phyloP scores from a whole-genome alignment of 371 early-diverging fungal genomes.

The Nematocida parisii region DNA sequence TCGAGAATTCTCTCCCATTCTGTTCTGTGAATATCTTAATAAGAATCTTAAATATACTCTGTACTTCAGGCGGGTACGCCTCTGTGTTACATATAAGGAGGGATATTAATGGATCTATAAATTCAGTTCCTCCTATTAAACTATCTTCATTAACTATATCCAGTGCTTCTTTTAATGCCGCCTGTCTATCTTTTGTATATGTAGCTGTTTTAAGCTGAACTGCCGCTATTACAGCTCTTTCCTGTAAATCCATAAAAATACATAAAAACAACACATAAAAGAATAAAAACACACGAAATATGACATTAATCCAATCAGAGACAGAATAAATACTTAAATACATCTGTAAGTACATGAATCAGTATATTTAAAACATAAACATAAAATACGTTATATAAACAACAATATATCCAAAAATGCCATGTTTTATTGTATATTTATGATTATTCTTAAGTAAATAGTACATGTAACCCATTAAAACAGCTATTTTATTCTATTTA shows the following conservation, averaged over 20 bases:
- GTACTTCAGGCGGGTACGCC: not conserved
- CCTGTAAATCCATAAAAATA: slow-evolving; percentile 55
- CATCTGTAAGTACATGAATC: too few relatives aligned
- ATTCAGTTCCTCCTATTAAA: slow-evolving; percentile 47
- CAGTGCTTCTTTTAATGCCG: slow-evolving; percentile 41
- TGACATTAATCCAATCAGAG: too few relatives aligned
- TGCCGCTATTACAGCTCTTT: slow-evolving; percentile 37
- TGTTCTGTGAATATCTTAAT: slow-evolving; percentile 26
- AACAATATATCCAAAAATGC: too few relatives aligned
- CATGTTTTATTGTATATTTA: too few relatives aligned
- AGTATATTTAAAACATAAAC: too few relatives aligned
- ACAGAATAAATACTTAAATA: too few relatives aligned
- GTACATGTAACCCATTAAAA: too few relatives aligned
- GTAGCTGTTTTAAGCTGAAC: slow-evolving; percentile 44
- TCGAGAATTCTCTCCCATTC: slow-evolving; percentile 49
- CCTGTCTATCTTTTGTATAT: slow-evolving; percentile 37
- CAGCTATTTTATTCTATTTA: too few relatives aligned
- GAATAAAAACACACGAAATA: not conserved
- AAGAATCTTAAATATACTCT: slow-evolving; percentile 1
- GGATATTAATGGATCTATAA: slow-evolving; percentile 16
- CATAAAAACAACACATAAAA: not conserved
- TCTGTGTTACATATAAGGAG: not conserved
- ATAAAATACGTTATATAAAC: too few relatives aligned
- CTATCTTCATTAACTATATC: slow-evolving; percentile 32
- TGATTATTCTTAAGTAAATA: too few relatives aligned